Evolutionary conservation across 202 grass and related monocot species (phyloP).

Genomic region (Panicum hallii): DNA sequence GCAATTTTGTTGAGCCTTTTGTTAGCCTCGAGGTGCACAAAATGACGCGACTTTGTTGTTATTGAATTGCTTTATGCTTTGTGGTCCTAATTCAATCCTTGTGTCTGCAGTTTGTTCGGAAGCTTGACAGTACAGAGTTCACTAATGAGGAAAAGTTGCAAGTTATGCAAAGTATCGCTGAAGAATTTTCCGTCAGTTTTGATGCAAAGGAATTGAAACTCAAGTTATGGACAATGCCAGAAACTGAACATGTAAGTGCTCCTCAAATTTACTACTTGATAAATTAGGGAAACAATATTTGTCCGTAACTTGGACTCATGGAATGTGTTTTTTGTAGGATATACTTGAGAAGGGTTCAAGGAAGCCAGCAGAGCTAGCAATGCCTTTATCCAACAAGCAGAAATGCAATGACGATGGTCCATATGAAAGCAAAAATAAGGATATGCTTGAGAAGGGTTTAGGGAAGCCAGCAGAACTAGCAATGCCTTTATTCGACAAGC

Average conservation of each 20-base stretch:
- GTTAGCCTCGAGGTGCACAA: constrained; percentile 73
- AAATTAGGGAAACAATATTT: not conserved
- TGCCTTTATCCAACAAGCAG: constrained; percentile 37
- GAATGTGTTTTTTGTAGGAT: constrained; percentile 38
- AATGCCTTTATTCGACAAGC: constrained; percentile 36
- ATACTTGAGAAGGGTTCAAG: constrained; percentile 30
- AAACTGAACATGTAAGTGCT: constrained; percentile 62
- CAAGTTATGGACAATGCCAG: constrained; percentile 43
- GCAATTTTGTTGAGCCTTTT: constrained; percentile 60
- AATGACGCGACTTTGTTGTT: not conserved
- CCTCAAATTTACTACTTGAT: constrained; percentile 11
- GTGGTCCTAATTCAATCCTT: constrained; percentile 29
- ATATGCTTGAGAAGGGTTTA: constrained; percentile 24
- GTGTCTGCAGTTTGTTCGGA: constrained; percentile 74
- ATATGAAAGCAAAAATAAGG: constrained; percentile 43
- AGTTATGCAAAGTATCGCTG: constrained; percentile 73
- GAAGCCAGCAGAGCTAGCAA: constrained; percentile 38
- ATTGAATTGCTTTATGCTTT: not conserved
- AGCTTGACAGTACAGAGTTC: constrained; percentile 68
- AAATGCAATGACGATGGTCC: constrained; percentile 38
- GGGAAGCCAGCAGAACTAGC: constrained; percentile 21
- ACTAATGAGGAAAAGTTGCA: constrained; percentile 67
- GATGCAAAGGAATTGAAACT: constrained; percentile 56
- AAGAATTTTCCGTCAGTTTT: constrained; percentile 67
- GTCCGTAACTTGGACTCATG: constrained; percentile 10